A percentile compares a stretch with the other conserved stretches of the same genome.
These are phyloP conservation scores for Thalassiosira ordinaria DNA, from an alignment of 352 stramenopile genomes.

Conservation along the genomic window DNA sequence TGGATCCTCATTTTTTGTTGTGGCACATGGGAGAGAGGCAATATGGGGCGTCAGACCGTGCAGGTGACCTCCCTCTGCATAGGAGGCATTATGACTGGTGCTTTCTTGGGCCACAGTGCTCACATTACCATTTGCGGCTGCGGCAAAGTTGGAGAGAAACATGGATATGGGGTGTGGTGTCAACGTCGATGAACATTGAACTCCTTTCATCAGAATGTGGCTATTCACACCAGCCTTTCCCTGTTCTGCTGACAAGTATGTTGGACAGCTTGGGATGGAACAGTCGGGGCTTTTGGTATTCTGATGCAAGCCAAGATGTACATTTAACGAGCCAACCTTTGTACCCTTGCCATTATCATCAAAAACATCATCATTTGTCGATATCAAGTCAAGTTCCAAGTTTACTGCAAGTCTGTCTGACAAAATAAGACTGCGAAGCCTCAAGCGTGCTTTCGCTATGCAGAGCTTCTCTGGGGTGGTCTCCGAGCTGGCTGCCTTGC, in stretches of 20 bases:
- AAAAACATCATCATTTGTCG: conserved; percentile 6
- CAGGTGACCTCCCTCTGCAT: background rate
- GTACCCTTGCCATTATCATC: conserved; percentile 8
- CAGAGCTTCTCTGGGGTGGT: conserved; percentile 8
- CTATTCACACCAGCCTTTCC: background rate
- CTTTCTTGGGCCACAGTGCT: background rate
- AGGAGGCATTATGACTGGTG: background rate
- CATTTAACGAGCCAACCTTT: conserved; percentile 25
- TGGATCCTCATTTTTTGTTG: background rate
- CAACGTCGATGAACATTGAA: conserved; percentile 11
- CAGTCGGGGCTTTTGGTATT: background rate
- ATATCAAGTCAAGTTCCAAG: conserved; percentile 31
- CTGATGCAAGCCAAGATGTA: conserved; percentile 27
- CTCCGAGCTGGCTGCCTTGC: background rate
- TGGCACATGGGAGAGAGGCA: background rate
- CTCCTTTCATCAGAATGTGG: conserved; percentile 14
- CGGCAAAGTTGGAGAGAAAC: conserved; percentile 40
- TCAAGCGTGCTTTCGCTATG: conserved; percentile 22
- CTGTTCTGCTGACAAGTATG: background rate
- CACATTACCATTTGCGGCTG: background rate
- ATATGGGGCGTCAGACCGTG: background rate
- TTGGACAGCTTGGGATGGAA: conserved; percentile 2
- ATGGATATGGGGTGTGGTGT: conserved; percentile 43
- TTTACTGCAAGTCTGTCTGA: conserved; percentile 14
- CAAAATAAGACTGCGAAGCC: conserved; percentile 37